Evolutionary conservation across 257 asterid species (phyloP).

Genomic region (Solanum habrochaites): DNA sequence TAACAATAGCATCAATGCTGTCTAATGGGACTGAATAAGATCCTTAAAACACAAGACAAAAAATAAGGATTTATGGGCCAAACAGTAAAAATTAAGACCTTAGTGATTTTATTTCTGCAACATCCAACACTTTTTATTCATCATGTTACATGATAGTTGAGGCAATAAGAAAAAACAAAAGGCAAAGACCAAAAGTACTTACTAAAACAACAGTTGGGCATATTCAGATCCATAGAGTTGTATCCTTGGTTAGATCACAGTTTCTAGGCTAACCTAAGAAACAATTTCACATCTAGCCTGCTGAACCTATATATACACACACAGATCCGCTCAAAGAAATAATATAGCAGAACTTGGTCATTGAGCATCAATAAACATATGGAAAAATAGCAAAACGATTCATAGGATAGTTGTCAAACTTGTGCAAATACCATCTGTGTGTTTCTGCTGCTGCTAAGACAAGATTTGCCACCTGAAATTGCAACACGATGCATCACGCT

Average conservation of each 20-base stretch:
- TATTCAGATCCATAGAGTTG: background rate
- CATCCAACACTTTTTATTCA: background rate
- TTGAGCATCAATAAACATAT: constrained; percentile 20
- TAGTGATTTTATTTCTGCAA: background rate
- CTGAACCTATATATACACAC: background rate
- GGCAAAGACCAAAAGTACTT: background rate
- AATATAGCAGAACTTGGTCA: background rate
- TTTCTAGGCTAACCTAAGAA: background rate
- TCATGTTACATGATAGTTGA: background rate
- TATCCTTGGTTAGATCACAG: background rate
- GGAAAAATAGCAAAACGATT: constrained; percentile 59
- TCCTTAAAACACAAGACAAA: background rate
- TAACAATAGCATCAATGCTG: background rate
- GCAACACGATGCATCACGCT: background rate
- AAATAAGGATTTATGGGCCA: background rate
- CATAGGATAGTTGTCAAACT: constrained; percentile 74
- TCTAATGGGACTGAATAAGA: background rate
- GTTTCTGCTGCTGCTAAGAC: constrained; percentile 68
- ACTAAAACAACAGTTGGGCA: background rate
- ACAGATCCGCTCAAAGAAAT: background rate
- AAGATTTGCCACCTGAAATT: constrained; percentile 75
- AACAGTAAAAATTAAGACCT: background rate
- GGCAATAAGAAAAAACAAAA: background rate
- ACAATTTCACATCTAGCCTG: background rate
- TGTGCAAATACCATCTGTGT: constrained; percentile 66